Percentiles rank a stretch among this genome's conserved stretches.
These are phyloP conservation scores for Penicillium sp. DNA, from an alignment of 2,329 filamentous ascomycete species.

Conservation along the genomic window DNA sequence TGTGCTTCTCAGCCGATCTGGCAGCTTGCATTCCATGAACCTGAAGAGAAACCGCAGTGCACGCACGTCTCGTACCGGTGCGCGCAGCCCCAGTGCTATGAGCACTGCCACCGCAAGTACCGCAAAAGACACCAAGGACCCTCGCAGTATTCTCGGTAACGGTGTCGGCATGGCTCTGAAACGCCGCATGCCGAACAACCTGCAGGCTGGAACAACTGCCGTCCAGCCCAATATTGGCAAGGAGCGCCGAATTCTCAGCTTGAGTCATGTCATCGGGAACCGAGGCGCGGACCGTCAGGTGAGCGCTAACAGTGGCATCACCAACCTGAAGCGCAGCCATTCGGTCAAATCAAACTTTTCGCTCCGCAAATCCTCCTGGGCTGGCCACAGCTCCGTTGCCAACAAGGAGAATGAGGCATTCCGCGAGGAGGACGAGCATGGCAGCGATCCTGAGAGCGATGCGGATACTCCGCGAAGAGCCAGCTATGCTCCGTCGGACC, in stretches of 20 bases:
- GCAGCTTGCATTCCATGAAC: conserved; percentile 47
- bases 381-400: conserved; percentile 43
- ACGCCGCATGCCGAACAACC: conserved; percentile 47
- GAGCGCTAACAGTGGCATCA: conserved; percentile 39
- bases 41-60: conserved; percentile 46
- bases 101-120: conserved; percentile 29
- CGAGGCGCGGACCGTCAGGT: conserved; percentile 36
- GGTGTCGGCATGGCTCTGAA: conserved; percentile 47
- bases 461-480: conserved; percentile 42
- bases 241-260: conserved; percentile 76
- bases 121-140: conserved; percentile 33
- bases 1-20: conserved; percentile 72
- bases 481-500: conserved; percentile 38
- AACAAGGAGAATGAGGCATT: conserved; percentile 61
- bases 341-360: conserved; percentile 63
- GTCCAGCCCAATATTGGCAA: conserved; percentile 45
- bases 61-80: conserved; percentile 35
- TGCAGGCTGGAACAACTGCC: conserved; percentile 41
- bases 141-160: conserved; percentile 37
- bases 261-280: conserved; percentile 84
- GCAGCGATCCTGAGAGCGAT: conserved; percentile 48
- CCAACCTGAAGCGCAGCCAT: conserved; percentile 69
- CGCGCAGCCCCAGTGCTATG: conserved; percentile 31
- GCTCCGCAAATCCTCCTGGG: conserved; percentile 66
- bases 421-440: conserved; percentile 58